Evolutionary conservation across 345 rosid genomes (phyloP).

Genomic region (Cardamine chenopodiifolia): DNA sequence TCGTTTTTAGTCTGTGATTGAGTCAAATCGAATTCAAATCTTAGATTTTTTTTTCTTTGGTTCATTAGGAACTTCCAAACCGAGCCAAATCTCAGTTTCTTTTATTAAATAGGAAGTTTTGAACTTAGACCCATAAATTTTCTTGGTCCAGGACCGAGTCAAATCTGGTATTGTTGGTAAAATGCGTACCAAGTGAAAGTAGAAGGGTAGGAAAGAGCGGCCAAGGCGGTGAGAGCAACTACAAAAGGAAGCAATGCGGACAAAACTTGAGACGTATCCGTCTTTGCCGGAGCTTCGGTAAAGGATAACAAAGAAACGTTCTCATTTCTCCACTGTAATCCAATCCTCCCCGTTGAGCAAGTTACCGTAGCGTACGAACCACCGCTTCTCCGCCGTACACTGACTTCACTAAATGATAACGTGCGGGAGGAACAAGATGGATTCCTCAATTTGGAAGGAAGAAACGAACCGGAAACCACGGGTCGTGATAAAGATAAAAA

Average conservation of each 20-base stretch:
- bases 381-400: constrained; percentile 7
- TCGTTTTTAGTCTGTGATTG: too few species aligned
- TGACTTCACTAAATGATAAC: not conserved
- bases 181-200: constrained; percentile 79
- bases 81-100: too few species aligned
- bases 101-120: too few species aligned
- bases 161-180: not conserved
- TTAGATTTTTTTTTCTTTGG: too few species aligned
- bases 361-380: constrained; percentile 43
- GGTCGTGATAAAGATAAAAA: not conserved
- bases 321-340: constrained; percentile 69
- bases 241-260: constrained; percentile 92
- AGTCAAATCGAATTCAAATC: too few species aligned
- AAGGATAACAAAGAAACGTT: constrained; percentile 67
- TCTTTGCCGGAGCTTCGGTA: not conserved
- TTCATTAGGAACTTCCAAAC: too few species aligned
- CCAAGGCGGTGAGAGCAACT: constrained; percentile 77
- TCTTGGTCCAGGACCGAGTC: too few species aligned
- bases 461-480: not conserved
- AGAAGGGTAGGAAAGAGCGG: constrained; percentile 76
- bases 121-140: too few species aligned
- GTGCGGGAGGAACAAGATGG: not conserved
- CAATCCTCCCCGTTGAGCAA: constrained; percentile 79
- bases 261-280: constrained; percentile 64
- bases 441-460: too few species aligned